Evolutionary conservation across 2,329 filamentous ascomycete genomes (phyloP).

Genomic region (Septoria petroselini): DNA sequence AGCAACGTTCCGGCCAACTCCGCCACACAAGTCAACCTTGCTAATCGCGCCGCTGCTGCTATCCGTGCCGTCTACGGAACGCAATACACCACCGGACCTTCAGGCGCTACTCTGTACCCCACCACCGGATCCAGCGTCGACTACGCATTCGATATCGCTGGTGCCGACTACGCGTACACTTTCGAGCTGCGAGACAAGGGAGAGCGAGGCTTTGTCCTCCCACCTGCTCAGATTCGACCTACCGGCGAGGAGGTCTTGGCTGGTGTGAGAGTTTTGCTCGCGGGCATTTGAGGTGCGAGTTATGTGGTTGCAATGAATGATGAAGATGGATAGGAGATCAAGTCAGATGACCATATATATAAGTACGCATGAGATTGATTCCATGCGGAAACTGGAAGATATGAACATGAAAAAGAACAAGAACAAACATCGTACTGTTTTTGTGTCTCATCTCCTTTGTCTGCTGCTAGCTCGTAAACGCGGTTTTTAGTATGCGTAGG

Average conservation of each 20-base stretch:
- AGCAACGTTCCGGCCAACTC: conserved; percentile 51
- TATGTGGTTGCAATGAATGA: not conserved
- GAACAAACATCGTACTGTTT: too few relatives aligned
- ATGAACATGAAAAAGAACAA: too few relatives aligned
- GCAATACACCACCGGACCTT: conserved; percentile 44
- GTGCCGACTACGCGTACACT: conserved; percentile 48
- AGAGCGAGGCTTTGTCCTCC: conserved; percentile 50
- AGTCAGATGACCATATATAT: not conserved
- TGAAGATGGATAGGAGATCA: not conserved
- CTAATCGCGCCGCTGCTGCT: conserved; percentile 50
- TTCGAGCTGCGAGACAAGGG: conserved; percentile 53
- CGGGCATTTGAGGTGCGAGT: conserved; percentile 14
- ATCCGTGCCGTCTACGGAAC: conserved; percentile 56
- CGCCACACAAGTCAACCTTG: conserved; percentile 51
- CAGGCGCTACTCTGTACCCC: conserved; percentile 54
- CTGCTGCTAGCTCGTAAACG: too few relatives aligned
- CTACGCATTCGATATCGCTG: conserved; percentile 44
- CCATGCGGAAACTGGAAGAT: too few relatives aligned
- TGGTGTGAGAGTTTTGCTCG: conserved; percentile 33
- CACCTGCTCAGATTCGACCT: conserved; percentile 49
- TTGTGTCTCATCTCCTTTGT: too few relatives aligned
- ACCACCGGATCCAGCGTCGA: conserved; percentile 49
- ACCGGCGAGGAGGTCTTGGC: conserved; percentile 49
- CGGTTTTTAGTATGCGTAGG: too few relatives aligned
- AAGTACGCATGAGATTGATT: too few relatives aligned